Base-by-base conservation (phyloP, 2,329 filamentous ascomycete genomes). In the Metarhizium sp. region DNA sequence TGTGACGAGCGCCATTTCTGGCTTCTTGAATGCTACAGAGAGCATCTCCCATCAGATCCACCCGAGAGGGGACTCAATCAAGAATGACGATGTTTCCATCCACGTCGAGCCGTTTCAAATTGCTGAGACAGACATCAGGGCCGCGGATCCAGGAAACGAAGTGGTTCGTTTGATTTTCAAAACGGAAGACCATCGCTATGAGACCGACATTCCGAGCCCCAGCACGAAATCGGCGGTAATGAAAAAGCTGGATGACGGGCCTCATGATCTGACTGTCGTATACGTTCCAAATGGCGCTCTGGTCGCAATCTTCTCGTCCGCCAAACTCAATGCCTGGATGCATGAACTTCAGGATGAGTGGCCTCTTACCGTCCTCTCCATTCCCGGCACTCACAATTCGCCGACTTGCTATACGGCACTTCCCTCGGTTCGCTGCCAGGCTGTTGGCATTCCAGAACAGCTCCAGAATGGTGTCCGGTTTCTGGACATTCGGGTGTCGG, bases 321-420 rank as follows among this genome's bases (percentile, higher is more conserved):
- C 85, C 16, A 78, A 83, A 54, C 79, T 92, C 51, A 68, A 83
- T 59, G 73, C 77, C 53, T 96, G 94, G 94, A 97, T 97, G 92
- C 72, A 77, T 55, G 78, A 85, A 58, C 78, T 97, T 46, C 76
- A 79, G 58, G 82, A 92, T 64, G 78, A 84, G 20, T 86, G 83
- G 52, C 84, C 90, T 1, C 76, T 97, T 4, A 88, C 89, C 1
- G 80, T 86, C 2, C 82, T 99, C 51, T 94, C 88, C 51, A 94
- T 97, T 59, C 94, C 94, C 0, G 94, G 94, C 60, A 96, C 94
- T 0, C 94, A 99, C 76, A 97, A 99, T 73, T 90, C 88, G 18
- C 90, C 94, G 6, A 95, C 92, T 10, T 87, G 82, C 73, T 80
- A 95, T 75, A 80, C 82, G 51, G 92, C 94, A 13, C 80, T 96